Evolutionary conservation across 805 yeast species (phyloP), one percentile per base, ranked within the genome.

Genomic region (Tetrapisispora phaffii): DNA sequence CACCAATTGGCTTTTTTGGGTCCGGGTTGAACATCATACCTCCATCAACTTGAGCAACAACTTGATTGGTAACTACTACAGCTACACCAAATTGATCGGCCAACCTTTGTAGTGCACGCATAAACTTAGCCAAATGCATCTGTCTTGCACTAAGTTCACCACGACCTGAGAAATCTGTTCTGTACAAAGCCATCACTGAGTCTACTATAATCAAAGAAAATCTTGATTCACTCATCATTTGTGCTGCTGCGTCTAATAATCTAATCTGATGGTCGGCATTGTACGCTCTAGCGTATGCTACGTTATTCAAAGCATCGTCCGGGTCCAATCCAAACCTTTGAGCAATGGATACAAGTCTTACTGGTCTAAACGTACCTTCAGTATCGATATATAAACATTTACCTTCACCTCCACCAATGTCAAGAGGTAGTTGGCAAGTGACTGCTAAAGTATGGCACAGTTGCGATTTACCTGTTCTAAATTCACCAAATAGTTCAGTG

Each of bases 81-180:
- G 97, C 98, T 46, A 93, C 87, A 39, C 98, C 98, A 66, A 85
- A 93, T 68, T 90, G 97, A 65, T 93, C 98, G 0, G 97, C 97
- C 44, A 93, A 73, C 56, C 96, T 71, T 65, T 93, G 97, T 49
- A 93, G 74, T 17, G 85, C 81, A 56, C 97, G 75, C 89, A 93
- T 81, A 59, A 83, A 88, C 65, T 82, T 83, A 26, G 97, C 97
- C 45, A 93, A 89, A 58, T 87, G 96, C 70, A 80, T 78, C 67
- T 93, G 98, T 54, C 98, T 75, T 4, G 96, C 96, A 55, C 94
- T 82, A 51, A 93, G 73, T 65, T 93, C 98, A 29, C 96, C 98
- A 64, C 98, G 76, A 28, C 98, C 98, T 17, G 88, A 74, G 62
- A 78, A 93, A 68, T 93, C 98, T 0, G 97, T 88, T 65, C 98